Evolutionary conservation across 2,329 filamentous ascomycete species (phyloP), one percentile per base, ranked within the genome.

Genomic region (Fusarium coicis): DNA sequence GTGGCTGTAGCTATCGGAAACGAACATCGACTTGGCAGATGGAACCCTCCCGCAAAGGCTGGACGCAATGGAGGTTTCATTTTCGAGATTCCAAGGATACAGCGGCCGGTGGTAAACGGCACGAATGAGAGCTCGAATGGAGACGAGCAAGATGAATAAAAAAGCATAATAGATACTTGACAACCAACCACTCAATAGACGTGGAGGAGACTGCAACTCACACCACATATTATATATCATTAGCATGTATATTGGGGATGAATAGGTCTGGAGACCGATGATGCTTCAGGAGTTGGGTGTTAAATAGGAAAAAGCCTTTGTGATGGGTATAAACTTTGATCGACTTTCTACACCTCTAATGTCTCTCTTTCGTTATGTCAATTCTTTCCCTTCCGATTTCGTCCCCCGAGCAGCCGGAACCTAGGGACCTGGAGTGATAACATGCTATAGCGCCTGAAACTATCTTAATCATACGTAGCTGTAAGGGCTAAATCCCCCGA

Each of bases 1-100:
- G 88, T 98, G 34, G 91, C 97, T 18, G 93, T 91, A n/a, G 96
- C 92, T 21, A 88, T 97, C 3, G 95, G 93, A 40, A 96, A 93
- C 79, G 94, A 98, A 82, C 93, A 95, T 81, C 89, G 94, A 49
- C 85, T 98, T 46, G 96, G 95, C 8, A 87, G 93, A 71, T 98
- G 95, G 95, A 92, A 92, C 82, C 87, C 87, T 64, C 81, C 87
- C 30, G 81, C 82, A 50, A 85, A 85, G 12, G 94, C 56, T 23
- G 76, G 91, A 8, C 92, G 91, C 74, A 98, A 97, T 79, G 93
- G 94, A 11, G 93, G 93, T n/a, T 89, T 96, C 30, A 88, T 98
- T 15, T 97, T 97, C 79, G 95, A 97, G 80, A 89, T 98, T 39
- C 89, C 93, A 19, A 85, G 83, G 77, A 75, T 83, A 75, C 76